These are phyloP conservation scores for Hypericum androsaemum DNA, from an alignment of 345 rosid species.

Conservation along the genomic window DNA sequence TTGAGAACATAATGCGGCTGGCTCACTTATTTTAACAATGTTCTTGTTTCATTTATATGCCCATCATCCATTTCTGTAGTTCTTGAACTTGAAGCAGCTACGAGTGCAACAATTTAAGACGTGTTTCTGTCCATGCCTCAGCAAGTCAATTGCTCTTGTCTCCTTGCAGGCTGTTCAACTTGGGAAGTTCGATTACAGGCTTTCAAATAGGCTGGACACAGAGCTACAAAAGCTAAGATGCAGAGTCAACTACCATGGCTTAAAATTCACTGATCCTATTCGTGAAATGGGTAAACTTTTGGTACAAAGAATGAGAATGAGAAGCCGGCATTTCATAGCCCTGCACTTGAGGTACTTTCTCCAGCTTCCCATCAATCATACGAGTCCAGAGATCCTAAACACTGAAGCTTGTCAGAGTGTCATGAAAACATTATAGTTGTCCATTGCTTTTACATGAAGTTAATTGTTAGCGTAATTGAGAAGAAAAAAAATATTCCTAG, in stretches of 20 bases:
- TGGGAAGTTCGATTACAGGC: constrained; percentile 86
- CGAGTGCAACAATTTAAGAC: no score
- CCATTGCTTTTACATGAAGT: no score
- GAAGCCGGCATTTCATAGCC: constrained; percentile 57
- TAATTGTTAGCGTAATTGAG: no score
- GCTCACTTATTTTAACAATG: no score
- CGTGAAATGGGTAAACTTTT: constrained; percentile 50
- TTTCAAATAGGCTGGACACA: constrained; percentile 52
- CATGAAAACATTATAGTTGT: no score
- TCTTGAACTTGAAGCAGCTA: no score
- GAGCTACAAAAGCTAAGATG: constrained; percentile 89
- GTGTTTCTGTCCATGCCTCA: not conserved
- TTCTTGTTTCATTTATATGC: no score
- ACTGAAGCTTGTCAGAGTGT: no score
- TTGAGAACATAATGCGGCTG: no score
- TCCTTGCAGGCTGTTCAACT: constrained; percentile 68
- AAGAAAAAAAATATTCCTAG: no score
- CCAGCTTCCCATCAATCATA: not conserved
- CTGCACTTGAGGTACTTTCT: constrained; percentile 69
- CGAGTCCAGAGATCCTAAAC: no score
- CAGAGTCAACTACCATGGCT: constrained; percentile 81
- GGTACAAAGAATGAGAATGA: constrained; percentile 64
- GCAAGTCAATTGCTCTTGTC: constrained; percentile 7
- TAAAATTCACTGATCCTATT: constrained; percentile 60
- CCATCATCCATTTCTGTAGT: no score